phyloP scores from a whole-genome alignment of 768 basidiomycete species.

The button mushroom (Agaricus bisporus) region DNA sequence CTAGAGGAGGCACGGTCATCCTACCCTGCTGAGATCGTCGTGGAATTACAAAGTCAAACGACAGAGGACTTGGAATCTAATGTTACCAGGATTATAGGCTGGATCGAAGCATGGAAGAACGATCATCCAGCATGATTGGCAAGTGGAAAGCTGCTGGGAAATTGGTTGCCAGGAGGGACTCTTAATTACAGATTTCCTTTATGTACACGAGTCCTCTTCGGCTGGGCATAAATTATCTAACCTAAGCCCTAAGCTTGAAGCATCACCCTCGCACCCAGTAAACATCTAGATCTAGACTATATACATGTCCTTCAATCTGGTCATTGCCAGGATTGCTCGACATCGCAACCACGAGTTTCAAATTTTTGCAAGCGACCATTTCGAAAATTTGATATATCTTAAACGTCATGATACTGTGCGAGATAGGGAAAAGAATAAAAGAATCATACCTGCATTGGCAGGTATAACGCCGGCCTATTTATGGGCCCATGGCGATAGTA shows the following conservation, averaged over 20 bases:
- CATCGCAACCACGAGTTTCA: too few relatives aligned
- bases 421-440: not conserved
- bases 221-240: too few relatives aligned
- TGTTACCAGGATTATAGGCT: slow-evolving; percentile 78
- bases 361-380: too few relatives aligned
- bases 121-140: slow-evolving; percentile 22
- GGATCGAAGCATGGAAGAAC: slow-evolving; percentile 73
- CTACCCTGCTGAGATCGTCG: slow-evolving; percentile 80
- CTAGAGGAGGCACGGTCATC: slow-evolving; percentile 83
- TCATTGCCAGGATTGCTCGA: too few relatives aligned
- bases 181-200: not conserved
- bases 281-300: too few relatives aligned
- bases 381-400: too few relatives aligned
- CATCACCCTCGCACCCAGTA: too few relatives aligned
- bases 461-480: slow-evolving; percentile 6
- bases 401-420: not conserved
- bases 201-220: not conserved
- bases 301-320: too few relatives aligned
- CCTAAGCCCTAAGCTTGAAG: too few relatives aligned
- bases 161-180: not conserved
- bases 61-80: slow-evolving; percentile 82
- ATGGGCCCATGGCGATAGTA: not conserved
- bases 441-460: slow-evolving; percentile 2
- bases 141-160: not conserved
- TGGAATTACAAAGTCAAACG: slow-evolving; percentile 74